Percentiles rank a stretch among this genome's conserved stretches.
Evolutionary conservation across 2,329 filamentous ascomycete genomes (phyloP).

Genomic region (Apiospora aurea): DNA sequence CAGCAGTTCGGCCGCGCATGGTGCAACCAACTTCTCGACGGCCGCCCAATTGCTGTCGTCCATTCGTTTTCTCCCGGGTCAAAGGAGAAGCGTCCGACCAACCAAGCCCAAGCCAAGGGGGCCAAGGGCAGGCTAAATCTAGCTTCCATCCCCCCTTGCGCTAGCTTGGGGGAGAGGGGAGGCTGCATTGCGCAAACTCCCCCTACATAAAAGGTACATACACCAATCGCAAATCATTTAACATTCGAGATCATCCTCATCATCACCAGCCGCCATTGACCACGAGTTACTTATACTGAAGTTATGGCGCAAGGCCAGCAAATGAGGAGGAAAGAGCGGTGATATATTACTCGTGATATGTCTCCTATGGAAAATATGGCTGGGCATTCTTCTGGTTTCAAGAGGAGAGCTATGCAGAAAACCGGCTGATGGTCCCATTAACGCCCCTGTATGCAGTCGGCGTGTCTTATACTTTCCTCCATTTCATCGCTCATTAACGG

Average conservation of each 20-base stretch:
- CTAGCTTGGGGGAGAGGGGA: background rate
- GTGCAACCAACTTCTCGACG: background rate
- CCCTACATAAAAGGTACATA: background rate
- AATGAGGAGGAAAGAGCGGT: background rate
- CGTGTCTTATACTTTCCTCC: background rate
- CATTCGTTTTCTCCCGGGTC: background rate
- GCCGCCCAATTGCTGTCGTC: background rate
- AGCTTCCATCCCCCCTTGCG: constrained; percentile 15
- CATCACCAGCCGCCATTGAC: background rate
- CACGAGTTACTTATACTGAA: background rate
- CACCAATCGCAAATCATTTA: background rate
- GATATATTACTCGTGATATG: background rate
- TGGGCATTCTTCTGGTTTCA: constrained; percentile 3
- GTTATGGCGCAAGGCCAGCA: background rate
- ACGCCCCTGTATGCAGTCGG: constrained; percentile 6
- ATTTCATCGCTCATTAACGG: constrained; percentile 54
- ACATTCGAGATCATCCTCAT: background rate
- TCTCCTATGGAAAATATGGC: background rate
- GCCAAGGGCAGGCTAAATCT: background rate
- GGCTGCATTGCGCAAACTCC: background rate
- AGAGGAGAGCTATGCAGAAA: constrained; percentile 13
- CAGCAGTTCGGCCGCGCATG: background rate
- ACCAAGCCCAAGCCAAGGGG: background rate
- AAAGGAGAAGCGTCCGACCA: constrained; percentile 15
- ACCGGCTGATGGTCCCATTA: background rate